Evolutionary conservation across 139 green algal genomes (phyloP).

Genomic region (Medakamo hakoo): DNA sequence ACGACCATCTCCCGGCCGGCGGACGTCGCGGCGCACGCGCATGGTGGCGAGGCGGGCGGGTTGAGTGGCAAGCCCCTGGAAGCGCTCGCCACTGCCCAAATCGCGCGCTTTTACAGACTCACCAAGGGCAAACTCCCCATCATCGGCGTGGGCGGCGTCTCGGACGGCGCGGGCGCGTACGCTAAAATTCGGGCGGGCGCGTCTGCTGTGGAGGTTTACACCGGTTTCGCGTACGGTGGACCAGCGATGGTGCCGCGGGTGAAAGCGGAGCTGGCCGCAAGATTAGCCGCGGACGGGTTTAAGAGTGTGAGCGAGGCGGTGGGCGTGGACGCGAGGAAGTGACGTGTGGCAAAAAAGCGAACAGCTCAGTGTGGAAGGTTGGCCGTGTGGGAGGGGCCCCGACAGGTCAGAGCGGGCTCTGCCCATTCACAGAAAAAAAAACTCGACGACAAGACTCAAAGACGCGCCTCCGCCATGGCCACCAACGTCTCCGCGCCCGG

Average conservation of each 20-base stretch:
- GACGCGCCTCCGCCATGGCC: too few relatives aligned
- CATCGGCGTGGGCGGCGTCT: conserved; percentile 79
- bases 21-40: conserved; percentile 24
- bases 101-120: conserved; percentile 77
- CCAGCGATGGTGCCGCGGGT: conserved; percentile 68
- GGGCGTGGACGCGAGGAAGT: conserved; percentile 36
- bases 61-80: conserved; percentile 75
- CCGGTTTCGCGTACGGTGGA: conserved; percentile 74
- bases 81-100: conserved; percentile 44
- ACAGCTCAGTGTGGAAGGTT: too few relatives aligned
- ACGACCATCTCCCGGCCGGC: conserved; percentile 78
- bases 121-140: conserved; percentile 75
- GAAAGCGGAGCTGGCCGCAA: conserved; percentile 66
- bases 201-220: conserved; percentile 91
- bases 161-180: conserved; percentile 75
- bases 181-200: conserved; percentile 86
- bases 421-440: too few relatives aligned
- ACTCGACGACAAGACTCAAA: too few relatives aligned
- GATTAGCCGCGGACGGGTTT: conserved; percentile 60
- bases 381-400: too few relatives aligned
- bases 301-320: conserved; percentile 56
- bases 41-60: conserved; percentile 56
- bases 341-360: background rate
- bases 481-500: too few relatives aligned
- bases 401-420: too few relatives aligned